Conservation (phyloP, 2,329 filamentous ascomycete species). For the Monosporascus sp. region DNA sequence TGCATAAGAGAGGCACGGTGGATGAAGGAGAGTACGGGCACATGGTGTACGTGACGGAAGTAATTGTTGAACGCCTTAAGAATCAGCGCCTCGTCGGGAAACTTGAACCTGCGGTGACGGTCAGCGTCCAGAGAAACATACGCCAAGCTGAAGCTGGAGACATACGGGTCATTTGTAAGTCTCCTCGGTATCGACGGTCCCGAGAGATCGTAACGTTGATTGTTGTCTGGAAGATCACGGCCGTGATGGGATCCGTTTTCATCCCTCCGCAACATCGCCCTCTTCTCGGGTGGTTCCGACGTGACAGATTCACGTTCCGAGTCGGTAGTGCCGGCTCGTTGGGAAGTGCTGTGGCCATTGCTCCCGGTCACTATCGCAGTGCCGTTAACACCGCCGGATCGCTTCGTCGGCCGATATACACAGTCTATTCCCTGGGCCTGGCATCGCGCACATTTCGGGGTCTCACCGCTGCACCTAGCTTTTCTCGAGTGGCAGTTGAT, state of each 20-base stretch:
- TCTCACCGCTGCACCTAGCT: slow-evolving; percentile 53
- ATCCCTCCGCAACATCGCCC: slow-evolving; percentile 23
- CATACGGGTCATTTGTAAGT: slow-evolving; percentile 19
- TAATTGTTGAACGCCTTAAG: slow-evolving; percentile 51
- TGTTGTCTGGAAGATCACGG: slow-evolving; percentile 21
- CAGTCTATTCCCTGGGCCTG: slow-evolving; percentile 50
- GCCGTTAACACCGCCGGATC: slow-evolving; percentile 21
- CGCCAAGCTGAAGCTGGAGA: slow-evolving; percentile 4
- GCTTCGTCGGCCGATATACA: slow-evolving; percentile 40
- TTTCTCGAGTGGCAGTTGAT: slow-evolving; percentile 54
- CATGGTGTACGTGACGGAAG: slow-evolving; percentile 54
- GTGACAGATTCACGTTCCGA: slow-evolving; percentile 28
- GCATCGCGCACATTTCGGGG: slow-evolving; percentile 49
- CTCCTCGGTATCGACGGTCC: slow-evolving; percentile 11
- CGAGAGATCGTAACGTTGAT: slow-evolving; percentile 15
- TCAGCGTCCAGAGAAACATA: slow-evolving; percentile 9
- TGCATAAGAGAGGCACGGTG: slow-evolving; percentile 57
- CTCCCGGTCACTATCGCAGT: slow-evolving; percentile 5
- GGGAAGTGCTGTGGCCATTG: slow-evolving; percentile 2
- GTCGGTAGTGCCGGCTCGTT: slow-evolving; percentile 20
- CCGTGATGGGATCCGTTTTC: slow-evolving; percentile 27
- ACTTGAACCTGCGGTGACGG: slow-evolving; percentile 36
- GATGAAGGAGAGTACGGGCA: slow-evolving; percentile 53
- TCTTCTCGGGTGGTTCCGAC: slow-evolving; percentile 29
- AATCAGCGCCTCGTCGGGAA: slow-evolving; percentile 40